Evolutionary conservation across 2,329 filamentous ascomycete genomes (phyloP), one percentile per base, ranked within the genome.

Genomic region (Eutypella sp.): DNA sequence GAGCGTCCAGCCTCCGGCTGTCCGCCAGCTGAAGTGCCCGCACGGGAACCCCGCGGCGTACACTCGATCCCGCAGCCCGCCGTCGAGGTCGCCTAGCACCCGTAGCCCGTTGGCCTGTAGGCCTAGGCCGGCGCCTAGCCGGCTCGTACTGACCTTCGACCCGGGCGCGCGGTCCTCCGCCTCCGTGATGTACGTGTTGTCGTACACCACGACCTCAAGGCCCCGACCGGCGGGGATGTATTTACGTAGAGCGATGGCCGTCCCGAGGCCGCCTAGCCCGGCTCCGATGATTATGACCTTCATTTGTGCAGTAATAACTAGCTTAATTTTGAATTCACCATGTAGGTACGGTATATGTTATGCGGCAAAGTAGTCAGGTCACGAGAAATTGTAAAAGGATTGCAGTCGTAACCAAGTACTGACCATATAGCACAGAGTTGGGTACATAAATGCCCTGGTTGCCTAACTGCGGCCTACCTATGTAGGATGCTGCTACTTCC

Each of bases 41-140:
- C 47, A 51, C 11, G 49, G 47, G 22, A 49, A 52, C 8, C 49
- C 47, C 5, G 45, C 41, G 11, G 47, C 47, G 24, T 45, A 52
- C 36, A 47, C 45, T 19, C 16, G 46, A 19, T 19, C 39, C 25
- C 31, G 46, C 27, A 52, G 29, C 6, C 24, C 41, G 4, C 34
- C 40, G 25, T 50, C 41, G 34, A 52, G 47, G 15, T 52, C 44
- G 20, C 45, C 42, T 16, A 50, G 25, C 7, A 47, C 45, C 16
- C 42, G 45, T 33, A 49, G 44, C 8, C 49, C 45, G 22, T 51
- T 49, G 22, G 47, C 42, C 34, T 51, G 47, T 33, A 52, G 49
- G 11, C 49, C 47, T n/a, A 52, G 33, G 15, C 47, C 49, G 31
- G 49, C 49, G 11, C 47, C 47, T 13, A 47, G 41, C n/a, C 45